Conservation (phyloP, 2,329 filamentous ascomycete genomes). For the Lecanicillium sp. region DNA sequence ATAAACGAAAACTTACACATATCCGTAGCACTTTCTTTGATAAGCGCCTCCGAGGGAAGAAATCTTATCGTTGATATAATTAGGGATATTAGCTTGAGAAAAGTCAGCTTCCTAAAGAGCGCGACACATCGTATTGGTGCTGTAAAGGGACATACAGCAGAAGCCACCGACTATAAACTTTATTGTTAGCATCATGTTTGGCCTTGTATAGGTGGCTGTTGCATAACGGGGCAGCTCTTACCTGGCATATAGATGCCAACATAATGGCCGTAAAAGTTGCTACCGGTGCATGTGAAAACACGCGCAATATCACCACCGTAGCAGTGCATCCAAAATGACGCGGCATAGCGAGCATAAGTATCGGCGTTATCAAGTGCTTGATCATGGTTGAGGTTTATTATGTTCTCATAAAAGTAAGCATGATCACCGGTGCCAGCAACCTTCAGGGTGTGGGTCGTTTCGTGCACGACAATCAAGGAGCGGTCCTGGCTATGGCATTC, state of each 20-base stretch:
- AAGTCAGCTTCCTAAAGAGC: not conserved
- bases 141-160: not conserved
- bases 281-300: not conserved
- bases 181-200: too few relatives aligned
- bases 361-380: not conserved
- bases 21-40: not conserved
- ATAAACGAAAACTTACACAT: not conserved
- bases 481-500: not conserved
- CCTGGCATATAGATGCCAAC: not conserved
- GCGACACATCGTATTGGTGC: not conserved
- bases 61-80: not conserved
- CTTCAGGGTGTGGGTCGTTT: not conserved
- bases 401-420: not conserved
- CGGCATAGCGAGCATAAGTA: not conserved
- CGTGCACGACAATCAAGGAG: not conserved
- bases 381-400: not conserved
- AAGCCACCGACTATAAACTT: not conserved
- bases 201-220: too few relatives aligned
- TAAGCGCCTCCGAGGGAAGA: not conserved
- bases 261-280: not conserved
- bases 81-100: not conserved
- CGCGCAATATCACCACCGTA: not conserved
- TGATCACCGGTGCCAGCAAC: not conserved
- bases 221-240: not conserved
- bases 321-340: not conserved